Evolutionary conservation across 1,139 yeast species (phyloP).

Genomic region (Magnusiomyces ingens): DNA sequence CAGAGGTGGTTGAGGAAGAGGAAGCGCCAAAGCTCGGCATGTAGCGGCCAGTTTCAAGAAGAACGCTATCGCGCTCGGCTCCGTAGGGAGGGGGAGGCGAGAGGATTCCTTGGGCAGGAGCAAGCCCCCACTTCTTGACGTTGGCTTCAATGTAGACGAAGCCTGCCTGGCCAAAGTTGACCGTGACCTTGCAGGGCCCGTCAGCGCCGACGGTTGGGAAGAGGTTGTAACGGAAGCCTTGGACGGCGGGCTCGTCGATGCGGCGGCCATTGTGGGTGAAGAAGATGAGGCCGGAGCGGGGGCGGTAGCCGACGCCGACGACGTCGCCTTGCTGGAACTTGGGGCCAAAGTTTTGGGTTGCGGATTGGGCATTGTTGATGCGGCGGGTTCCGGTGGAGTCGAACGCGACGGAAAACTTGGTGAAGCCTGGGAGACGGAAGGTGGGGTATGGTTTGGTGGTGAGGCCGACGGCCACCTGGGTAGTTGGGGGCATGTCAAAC

Average conservation of each 20-base stretch:
- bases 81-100: slow-evolving; percentile 76
- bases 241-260: slow-evolving; percentile 65
- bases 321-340: slow-evolving; percentile 77
- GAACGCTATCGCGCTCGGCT: slow-evolving; percentile 39
- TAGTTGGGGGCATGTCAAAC: slow-evolving; percentile 51
- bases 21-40: background rate
- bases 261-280: slow-evolving; percentile 89
- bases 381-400: slow-evolving; percentile 80
- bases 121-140: slow-evolving; percentile 88
- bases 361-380: slow-evolving; percentile 69
- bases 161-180: slow-evolving; percentile 86
- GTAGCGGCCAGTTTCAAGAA: slow-evolving; percentile 30
- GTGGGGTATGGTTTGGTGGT: slow-evolving; percentile 86
- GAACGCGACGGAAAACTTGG: slow-evolving; percentile 76
- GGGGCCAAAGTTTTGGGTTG: slow-evolving; percentile 69
- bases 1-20: too few species aligned
- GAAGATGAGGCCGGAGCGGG: slow-evolving; percentile 73
- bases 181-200: slow-evolving; percentile 67
- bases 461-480: slow-evolving; percentile 65
- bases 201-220: slow-evolving; percentile 88
- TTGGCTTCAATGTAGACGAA: slow-evolving; percentile 94
- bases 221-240: slow-evolving; percentile 69
- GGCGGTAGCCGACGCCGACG: slow-evolving; percentile 84
- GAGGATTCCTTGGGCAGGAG: slow-evolving; percentile 62
- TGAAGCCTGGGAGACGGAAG: slow-evolving; percentile 81